Percentiles rank a stretch among this genome's conserved stretches.
These are phyloP conservation scores for Panicum miliaceum DNA, from an alignment of 176 grass and related monocot genomes.

Conservation along the genomic window DNA sequence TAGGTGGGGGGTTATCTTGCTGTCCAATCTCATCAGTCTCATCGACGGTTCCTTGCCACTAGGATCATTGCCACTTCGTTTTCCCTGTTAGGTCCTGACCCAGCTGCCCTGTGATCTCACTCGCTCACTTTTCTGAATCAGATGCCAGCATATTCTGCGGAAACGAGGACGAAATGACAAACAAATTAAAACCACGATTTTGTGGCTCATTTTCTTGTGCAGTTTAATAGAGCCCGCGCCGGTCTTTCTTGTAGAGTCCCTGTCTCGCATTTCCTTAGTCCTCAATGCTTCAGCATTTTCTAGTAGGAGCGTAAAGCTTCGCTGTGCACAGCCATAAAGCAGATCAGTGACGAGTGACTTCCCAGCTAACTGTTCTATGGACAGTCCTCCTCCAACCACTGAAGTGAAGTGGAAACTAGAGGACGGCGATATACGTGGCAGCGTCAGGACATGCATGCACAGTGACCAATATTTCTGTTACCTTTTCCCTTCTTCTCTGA, in stretches of 20 bases:
- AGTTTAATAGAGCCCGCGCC: neutral
- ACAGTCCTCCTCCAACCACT: constrained; percentile 20
- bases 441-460: neutral
- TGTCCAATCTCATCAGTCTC: constrained; percentile 36
- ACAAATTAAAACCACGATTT: neutral
- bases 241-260: neutral
- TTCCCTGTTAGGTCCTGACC: constrained; percentile 45
- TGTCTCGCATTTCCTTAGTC: neutral
- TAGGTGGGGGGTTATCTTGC: constrained; percentile 13
- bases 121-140: neutral
- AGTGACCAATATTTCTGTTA: neutral
- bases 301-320: constrained; percentile 21
- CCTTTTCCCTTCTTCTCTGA: neutral
- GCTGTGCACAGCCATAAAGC: constrained; percentile 5
- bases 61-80: constrained; percentile 25
- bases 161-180: neutral
- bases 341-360: neutral
- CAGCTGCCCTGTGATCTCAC: constrained; percentile 1
- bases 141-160: neutral
- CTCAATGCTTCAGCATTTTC: constrained; percentile 29
- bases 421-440: neutral
- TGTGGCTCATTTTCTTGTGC: neutral
- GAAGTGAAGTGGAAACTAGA: constrained; percentile 27
- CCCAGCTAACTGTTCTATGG: constrained; percentile 11
- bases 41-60: neutral